Evolutionary conservation across 352 stramenopile species (phyloP).

Genomic region (Pythium brachiatum): DNA sequence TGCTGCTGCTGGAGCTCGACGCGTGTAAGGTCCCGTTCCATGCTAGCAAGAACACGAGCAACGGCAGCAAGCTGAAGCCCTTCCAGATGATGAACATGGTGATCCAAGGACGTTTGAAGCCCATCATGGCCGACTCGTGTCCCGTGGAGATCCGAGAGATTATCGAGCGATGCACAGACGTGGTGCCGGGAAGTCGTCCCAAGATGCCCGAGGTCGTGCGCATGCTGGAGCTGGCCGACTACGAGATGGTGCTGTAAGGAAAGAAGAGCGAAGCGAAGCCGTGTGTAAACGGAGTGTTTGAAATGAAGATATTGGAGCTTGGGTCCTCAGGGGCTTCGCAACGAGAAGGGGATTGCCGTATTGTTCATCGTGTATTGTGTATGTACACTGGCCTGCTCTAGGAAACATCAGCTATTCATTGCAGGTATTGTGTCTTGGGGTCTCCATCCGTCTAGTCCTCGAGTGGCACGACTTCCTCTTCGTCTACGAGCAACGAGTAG

Average conservation of each 20-base stretch:
- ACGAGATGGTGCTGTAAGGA: constrained; percentile 16
- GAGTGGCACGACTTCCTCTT: constrained; percentile 62
- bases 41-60: constrained; percentile 26
- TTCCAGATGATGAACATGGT: constrained; percentile 35
- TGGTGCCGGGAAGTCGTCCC: constrained; percentile 15
- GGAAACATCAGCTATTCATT: constrained; percentile 7
- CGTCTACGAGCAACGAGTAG: constrained; percentile 77
- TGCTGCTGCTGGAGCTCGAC: constrained; percentile 37
- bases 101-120: constrained; percentile 23
- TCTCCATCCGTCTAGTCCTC: constrained; percentile 17
- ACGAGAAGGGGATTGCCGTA: background rate
- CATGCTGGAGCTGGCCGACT: constrained; percentile 24
- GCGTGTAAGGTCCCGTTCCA: constrained; percentile 27
- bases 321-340: background rate
- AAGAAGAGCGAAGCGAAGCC: background rate
- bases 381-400: constrained; percentile 1
- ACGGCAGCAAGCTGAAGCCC: constrained; percentile 24
- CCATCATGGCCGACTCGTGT: constrained; percentile 14
- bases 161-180: constrained; percentile 19
- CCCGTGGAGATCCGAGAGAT: constrained; percentile 22
- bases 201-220: constrained; percentile 25
- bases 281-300: background rate
- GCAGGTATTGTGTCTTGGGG: background rate
- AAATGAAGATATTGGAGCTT: background rate
- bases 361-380: background rate